These are phyloP conservation scores for Ogataea ramenticola DNA, from an alignment of 805 yeast genomes.

Conservation along the genomic window DNA sequence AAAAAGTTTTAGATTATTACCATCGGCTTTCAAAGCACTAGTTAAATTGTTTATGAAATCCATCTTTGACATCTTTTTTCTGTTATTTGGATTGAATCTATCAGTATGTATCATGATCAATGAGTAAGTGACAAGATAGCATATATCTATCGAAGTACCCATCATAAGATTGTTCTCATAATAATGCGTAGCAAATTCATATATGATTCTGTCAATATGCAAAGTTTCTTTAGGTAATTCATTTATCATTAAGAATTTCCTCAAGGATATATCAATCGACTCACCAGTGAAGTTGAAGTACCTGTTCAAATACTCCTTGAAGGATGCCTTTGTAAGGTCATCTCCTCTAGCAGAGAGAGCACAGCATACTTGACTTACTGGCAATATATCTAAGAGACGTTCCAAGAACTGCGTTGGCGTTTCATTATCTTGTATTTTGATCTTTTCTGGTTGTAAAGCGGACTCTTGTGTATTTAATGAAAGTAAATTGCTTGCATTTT, in stretches of 20 bases:
- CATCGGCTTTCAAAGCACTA: slow-evolving; percentile 18
- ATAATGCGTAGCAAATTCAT: slow-evolving; percentile 48
- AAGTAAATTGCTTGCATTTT: neutral
- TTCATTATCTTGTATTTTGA: slow-evolving; percentile 15
- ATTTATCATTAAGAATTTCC: slow-evolving; percentile 50
- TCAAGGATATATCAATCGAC: slow-evolving; percentile 60
- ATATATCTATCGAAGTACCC: slow-evolving; percentile 39
- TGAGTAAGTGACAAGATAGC: slow-evolving; percentile 58
- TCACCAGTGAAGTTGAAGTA: slow-evolving; percentile 43
- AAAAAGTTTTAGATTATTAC: slow-evolving; percentile 8
- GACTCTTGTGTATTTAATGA: neutral
- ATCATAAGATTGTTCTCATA: slow-evolving; percentile 32
- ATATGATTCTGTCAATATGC: slow-evolving; percentile 64
- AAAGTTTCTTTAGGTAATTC: slow-evolving; percentile 68
- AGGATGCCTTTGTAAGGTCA: slow-evolving; percentile 16
- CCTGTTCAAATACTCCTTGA: slow-evolving; percentile 20
- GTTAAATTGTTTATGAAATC: slow-evolving; percentile 46
- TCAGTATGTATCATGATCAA: slow-evolving; percentile 71
- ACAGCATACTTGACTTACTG: slow-evolving; percentile 18
- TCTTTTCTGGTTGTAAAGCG: neutral
- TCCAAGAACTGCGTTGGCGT: slow-evolving; percentile 25
- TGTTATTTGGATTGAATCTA: slow-evolving; percentile 59
- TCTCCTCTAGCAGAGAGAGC: slow-evolving; percentile 24
- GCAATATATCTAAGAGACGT: slow-evolving; percentile 20
- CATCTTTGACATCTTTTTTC: slow-evolving; percentile 54